phyloP scores from a whole-genome alignment of 192 early-diverging fungal genomes.

The Piromyces finnis region DNA sequence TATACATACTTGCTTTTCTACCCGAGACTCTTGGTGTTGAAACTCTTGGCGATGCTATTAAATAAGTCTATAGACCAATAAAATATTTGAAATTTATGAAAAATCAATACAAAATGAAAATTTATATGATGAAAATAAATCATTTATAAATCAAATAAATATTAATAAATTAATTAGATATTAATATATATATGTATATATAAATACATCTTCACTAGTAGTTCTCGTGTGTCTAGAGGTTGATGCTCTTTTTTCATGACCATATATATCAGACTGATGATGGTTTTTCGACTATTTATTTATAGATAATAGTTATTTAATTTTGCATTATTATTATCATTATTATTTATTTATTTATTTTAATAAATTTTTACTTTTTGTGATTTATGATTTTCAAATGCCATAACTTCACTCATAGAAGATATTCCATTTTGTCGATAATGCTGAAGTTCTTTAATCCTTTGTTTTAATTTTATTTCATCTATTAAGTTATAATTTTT shows the following conservation, averaged over 20 bases:
- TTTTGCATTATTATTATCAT: background rate
- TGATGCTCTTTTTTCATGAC: background rate
- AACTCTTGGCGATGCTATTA: background rate
- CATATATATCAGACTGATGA: background rate
- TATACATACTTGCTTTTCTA: background rate
- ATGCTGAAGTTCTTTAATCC: conserved; percentile 74
- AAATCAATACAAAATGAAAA: no score
- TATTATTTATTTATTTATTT: background rate
- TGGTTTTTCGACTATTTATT: background rate
- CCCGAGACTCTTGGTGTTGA: background rate
- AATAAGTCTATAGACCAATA: background rate
- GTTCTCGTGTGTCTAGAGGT: background rate
- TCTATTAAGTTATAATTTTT: conserved; percentile 10
- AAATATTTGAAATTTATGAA: no score
- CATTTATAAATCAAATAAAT: no score
- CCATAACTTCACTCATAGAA: conserved; percentile 27
- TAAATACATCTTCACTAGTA: background rate
- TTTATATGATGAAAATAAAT: no score
- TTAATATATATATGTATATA: no score
- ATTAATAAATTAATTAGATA: background rate
- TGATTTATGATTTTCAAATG: background rate
- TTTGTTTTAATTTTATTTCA: conserved; percentile 56
- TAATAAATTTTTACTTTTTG: background rate
- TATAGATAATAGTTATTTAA: no score
- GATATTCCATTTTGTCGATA: conserved; percentile 79